These are phyloP conservation scores for Stagonosporopsis cucurbitacearum DNA, from an alignment of 2,329 filamentous ascomycete species.

Conservation along the genomic window DNA sequence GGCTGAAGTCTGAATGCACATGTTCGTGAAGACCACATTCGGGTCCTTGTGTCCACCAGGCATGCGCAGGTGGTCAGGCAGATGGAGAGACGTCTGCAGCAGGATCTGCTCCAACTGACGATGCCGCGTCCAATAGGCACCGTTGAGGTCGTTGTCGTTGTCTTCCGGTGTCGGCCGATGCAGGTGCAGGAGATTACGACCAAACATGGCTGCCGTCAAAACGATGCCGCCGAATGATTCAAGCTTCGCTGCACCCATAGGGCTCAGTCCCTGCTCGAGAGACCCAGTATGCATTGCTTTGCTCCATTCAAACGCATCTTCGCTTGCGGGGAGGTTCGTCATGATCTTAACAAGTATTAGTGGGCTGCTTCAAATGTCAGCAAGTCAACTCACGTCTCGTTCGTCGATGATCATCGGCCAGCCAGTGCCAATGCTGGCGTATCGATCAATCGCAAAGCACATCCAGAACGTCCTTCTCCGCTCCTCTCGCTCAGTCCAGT, in stretches of 20 bases:
- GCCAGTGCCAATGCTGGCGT: conserved; percentile 93
- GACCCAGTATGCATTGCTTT: conserved; percentile 74
- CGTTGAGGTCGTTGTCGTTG: conserved; percentile 84
- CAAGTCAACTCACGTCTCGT: conserved; percentile 67
- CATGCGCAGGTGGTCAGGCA: conserved; percentile 82
- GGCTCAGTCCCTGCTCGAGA: conserved; percentile 72
- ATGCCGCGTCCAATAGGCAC: conserved; percentile 95
- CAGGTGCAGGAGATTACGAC: conserved; percentile 87
- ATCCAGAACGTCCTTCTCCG: conserved; percentile 93
- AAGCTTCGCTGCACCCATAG: conserved; percentile 74
- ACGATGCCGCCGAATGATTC: conserved; percentile 81
- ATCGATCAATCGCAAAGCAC: conserved; percentile 87
- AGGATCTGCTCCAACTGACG: conserved; percentile 87
- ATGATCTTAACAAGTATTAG: conserved; percentile 62
- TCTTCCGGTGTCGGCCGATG: conserved; percentile 85
- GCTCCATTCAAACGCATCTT: conserved; percentile 84
- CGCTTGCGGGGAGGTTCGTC: conserved; percentile 82
- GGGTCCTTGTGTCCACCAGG: conserved; percentile 76
- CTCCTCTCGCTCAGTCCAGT: conserved; percentile 95
- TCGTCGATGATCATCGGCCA: conserved; percentile 98
- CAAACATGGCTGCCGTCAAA: conserved; percentile 87
- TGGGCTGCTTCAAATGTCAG: neutral
- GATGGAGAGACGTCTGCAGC: conserved; percentile 80
- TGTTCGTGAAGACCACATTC: conserved; percentile 92
- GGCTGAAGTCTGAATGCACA: conserved; percentile 95